phyloP scores from a whole-genome alignment of 164 flowering plant genomes.

The Magnolia changhungtana region DNA sequence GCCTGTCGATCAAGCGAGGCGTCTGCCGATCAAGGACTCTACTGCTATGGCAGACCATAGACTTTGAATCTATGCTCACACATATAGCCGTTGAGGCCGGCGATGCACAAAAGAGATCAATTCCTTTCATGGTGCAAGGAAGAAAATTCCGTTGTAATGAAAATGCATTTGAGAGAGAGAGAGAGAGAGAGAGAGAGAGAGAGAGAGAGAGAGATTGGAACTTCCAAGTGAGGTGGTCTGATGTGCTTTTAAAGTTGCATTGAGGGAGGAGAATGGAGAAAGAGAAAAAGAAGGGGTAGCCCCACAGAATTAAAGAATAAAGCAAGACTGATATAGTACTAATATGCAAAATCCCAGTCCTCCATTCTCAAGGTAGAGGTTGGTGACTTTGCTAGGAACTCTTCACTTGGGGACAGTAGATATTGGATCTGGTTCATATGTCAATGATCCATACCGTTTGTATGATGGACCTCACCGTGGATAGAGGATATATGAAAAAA shows the following conservation, averaged over 20 bases:
- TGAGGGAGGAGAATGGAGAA: neutral
- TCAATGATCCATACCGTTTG: neutral
- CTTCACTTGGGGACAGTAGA: neutral
- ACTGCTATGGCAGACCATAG: slow-evolving; percentile 40
- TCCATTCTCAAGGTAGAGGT: neutral
- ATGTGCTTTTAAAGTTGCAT: slow-evolving; percentile 1
- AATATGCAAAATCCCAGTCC: neutral
- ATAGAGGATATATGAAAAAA: no score
- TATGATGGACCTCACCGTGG: neutral
- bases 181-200: neutral
- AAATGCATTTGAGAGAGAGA: slow-evolving; percentile 1
- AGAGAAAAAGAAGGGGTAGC: neutral
- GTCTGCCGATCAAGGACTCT: slow-evolving; percentile 31
- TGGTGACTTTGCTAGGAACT: neutral
- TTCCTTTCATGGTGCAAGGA: slow-evolving; percentile 45
- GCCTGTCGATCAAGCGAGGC: slow-evolving; percentile 25
- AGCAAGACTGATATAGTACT: neutral
- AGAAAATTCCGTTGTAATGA: neutral
- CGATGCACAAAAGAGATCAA: slow-evolving; percentile 71
- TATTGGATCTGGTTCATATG: neutral
- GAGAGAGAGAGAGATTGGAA: neutral
- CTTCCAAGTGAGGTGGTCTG: slow-evolving; percentile 2
- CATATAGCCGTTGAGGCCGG: slow-evolving; percentile 84
- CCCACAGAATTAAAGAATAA: slow-evolving; percentile 5
- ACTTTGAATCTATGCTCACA: slow-evolving; percentile 46